These are phyloP conservation scores for Ambrosiella cleistominuta DNA, from an alignment of 2,329 filamentous ascomycete genomes.

Conservation along the genomic window DNA sequence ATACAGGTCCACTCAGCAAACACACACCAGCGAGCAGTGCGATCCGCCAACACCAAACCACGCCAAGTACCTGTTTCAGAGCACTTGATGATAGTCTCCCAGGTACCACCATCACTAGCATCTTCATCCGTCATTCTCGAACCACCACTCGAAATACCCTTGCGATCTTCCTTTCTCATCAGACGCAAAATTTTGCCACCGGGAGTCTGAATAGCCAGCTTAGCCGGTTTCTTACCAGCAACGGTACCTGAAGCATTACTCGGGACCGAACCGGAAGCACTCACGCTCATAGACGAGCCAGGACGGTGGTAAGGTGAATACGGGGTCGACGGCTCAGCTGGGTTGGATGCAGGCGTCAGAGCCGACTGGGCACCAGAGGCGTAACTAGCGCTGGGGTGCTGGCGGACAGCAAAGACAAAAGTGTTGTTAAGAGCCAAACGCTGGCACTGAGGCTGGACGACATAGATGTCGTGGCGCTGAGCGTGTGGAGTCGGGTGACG, in stretches of 20 bases:
- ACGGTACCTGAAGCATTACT: conserved; percentile 35
- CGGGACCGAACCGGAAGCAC: conserved; percentile 38
- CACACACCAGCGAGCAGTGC: conserved; percentile 78
- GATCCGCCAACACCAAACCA: conserved; percentile 64
- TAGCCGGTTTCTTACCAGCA: conserved; percentile 67
- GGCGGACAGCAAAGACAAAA: conserved; percentile 88
- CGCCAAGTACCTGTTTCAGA: conserved; percentile 68
- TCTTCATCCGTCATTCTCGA: conserved; percentile 30
- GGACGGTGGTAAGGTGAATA: conserved; percentile 41
- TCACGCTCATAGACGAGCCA: conserved; percentile 47
- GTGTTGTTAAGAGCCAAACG: conserved; percentile 86
- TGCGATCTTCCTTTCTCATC: conserved; percentile 61
- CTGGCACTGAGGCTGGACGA: conserved; percentile 86
- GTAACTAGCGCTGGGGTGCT: conserved; percentile 52
- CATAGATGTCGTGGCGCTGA: conserved; percentile 92
- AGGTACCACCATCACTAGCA: conserved; percentile 51
- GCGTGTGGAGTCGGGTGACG: conserved; percentile 93
- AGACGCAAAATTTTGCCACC: conserved; percentile 84
- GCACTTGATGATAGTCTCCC: conserved; percentile 86
- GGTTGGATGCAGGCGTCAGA: conserved; percentile 30
- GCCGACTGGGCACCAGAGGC: conserved; percentile 17
- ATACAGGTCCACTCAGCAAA: conserved; percentile 69
- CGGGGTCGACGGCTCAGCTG: conserved; percentile 31
- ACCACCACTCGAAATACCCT: conserved; percentile 29
- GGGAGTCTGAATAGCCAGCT: conserved; percentile 85